Base-by-base conservation (phyloP, 2,329 filamentous ascomycete genomes). In the Cladosporium colombiae region DNA sequence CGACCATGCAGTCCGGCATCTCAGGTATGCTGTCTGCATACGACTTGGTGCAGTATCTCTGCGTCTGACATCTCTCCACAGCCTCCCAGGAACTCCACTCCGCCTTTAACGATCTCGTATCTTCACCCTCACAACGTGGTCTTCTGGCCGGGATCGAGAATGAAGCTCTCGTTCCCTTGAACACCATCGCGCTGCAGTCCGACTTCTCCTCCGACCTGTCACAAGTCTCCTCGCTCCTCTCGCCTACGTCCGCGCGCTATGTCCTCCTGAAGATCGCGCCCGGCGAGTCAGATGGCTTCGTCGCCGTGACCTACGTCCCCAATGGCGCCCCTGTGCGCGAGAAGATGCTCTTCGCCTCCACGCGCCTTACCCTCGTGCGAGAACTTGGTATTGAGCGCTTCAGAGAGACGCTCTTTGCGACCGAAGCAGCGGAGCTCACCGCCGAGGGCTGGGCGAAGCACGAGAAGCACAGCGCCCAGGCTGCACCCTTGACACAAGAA, bases 321-420 rank as follows among this genome's bases (percentile, higher is more conserved):
- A 90, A 94, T 77, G 76, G 86, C 0, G 91, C 91, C 46, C 90
- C 89, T 31, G 91, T 95, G 65, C 88, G 91, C 46, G 89, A 92
- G 76, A 95, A 95, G 83, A 95, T 92, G 89, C 85, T 95, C 25
- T 93, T 94, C 77, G 91, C 91, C 6, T 86, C 88, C 27, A 93
- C 91, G 31, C 86, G 91, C 11, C 82, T 93, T 71, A 91, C 91
- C 0, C 83, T 95, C 1, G 85, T 89, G 59, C 86, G 91, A 50
- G 91, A 94, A 78, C 83, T 95, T 11, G 91, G 92, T 55, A 86
- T 87, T 63, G 91, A 95, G 76, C 85, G 92, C 73, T 94, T 95
- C 78, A 82, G 89, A 61, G 90, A 93, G 76, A 90, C 86, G 27
- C 82, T 94, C 50, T 92, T 93, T 75, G 86, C 85, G 13, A 94